Conservation (phyloP, 169 alveolate genomes). For the Cardiosporidium cionae region DNA sequence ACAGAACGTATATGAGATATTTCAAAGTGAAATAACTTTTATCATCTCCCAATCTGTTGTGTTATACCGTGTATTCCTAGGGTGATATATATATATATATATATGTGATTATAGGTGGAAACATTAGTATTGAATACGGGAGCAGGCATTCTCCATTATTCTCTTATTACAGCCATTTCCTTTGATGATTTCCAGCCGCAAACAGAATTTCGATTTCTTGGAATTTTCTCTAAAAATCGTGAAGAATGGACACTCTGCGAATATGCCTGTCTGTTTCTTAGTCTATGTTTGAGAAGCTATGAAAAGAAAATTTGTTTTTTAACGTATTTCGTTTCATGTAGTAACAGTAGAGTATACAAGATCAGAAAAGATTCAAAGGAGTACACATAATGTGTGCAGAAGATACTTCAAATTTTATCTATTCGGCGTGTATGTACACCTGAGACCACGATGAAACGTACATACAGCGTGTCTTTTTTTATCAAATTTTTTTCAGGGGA, state of each 20-base stretch:
- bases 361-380: too few relatives aligned
- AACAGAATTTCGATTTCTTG: constrained; percentile 40
- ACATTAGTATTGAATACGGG: constrained; percentile 23
- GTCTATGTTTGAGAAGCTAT: not conserved
- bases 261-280: constrained; percentile 38
- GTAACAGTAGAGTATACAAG: too few relatives aligned
- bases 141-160: constrained; percentile 13
- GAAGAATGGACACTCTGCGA: constrained; percentile 74
- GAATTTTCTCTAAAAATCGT: constrained; percentile 66
- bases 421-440: too few relatives aligned
- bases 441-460: too few relatives aligned
- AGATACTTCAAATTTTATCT: too few relatives aligned
- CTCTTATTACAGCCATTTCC: not conserved
- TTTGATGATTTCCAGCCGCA: constrained; percentile 1
- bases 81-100: not conserved
- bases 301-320: not conserved
- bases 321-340: too few relatives aligned
- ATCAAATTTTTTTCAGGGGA: too few relatives aligned
- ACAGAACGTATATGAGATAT: too few relatives aligned
- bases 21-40: too few relatives aligned
- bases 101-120: constrained; percentile 12
- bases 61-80: not conserved
- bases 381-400: too few relatives aligned
- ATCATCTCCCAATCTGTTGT: not conserved
- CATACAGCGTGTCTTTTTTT: too few relatives aligned